These are phyloP conservation scores for Tylopilus sp. DNA, from an alignment of 768 basidiomycete species.

Conservation along the genomic window DNA sequence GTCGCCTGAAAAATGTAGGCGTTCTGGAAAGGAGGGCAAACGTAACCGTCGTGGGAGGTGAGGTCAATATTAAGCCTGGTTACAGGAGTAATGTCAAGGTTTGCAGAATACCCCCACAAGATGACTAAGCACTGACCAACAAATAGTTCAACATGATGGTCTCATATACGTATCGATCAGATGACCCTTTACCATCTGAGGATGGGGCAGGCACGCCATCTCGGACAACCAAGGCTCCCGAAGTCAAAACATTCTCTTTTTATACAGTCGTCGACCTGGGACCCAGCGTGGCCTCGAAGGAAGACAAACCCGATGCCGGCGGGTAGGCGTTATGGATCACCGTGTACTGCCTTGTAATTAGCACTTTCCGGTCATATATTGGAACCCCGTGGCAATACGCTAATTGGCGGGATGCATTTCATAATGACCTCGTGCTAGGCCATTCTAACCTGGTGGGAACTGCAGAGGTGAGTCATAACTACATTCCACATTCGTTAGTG, in stretches of 20 bases:
- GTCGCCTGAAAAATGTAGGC: constrained; percentile 59
- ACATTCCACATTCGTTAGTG: background rate
- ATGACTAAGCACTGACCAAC: constrained; percentile 1
- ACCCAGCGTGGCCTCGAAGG: constrained; percentile 57
- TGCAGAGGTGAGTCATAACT: background rate
- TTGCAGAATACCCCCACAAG: constrained; percentile 39
- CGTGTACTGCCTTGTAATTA: background rate
- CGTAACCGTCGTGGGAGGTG: constrained; percentile 82
- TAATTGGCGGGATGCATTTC: background rate
- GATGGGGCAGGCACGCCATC: constrained; percentile 49
- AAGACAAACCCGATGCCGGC: constrained; percentile 38
- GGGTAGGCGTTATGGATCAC: constrained; percentile 1
- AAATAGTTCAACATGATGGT: constrained; percentile 92
- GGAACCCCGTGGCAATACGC: background rate
- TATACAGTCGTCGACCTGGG: constrained; percentile 84
- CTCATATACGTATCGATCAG: constrained; percentile 89
- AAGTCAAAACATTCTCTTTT: constrained; percentile 87
- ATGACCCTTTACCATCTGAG: constrained; percentile 71
- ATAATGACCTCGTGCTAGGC: background rate
- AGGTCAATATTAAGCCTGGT: constrained; percentile 81
- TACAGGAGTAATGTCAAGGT: constrained; percentile 79
- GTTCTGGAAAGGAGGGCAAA: constrained; percentile 90
- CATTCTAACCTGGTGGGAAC: background rate
- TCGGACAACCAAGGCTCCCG: constrained; percentile 51
- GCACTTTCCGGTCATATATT: background rate